These are phyloP conservation scores for Hyparrhenia diplandra DNA, from an alignment of 176 grass and related monocot genomes.

Conservation along the genomic window DNA sequence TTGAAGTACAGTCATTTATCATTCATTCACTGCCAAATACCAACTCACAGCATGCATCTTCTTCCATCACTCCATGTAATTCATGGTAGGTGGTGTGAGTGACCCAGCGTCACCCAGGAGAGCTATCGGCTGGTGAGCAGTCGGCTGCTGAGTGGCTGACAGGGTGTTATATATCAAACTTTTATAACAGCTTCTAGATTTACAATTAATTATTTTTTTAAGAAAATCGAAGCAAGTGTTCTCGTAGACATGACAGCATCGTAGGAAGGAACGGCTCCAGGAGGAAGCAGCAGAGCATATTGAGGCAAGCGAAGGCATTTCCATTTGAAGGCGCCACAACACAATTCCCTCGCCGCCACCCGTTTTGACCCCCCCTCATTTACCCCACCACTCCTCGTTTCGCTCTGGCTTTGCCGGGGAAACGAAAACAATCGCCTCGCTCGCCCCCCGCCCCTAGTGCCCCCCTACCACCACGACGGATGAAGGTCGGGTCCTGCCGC, in stretches of 20 bases:
- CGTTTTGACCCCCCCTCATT: constrained; percentile 27
- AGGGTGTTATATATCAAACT: too few relatives aligned
- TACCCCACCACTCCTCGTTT: constrained; percentile 51
- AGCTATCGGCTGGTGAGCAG: too few relatives aligned
- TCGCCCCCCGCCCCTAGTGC: too few relatives aligned
- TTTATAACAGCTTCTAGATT: too few relatives aligned
- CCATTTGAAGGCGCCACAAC: constrained; percentile 20
- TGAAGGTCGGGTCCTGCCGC: constrained; percentile 36
- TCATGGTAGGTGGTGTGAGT: too few relatives aligned
- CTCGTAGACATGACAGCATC: too few relatives aligned
- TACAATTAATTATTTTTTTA: too few relatives aligned
- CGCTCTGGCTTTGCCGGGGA: constrained; percentile 33
- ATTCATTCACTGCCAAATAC: not conserved
- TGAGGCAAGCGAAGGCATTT: not conserved
- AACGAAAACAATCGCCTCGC: too few relatives aligned
- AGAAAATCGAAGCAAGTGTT: too few relatives aligned
- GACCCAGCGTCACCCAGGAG: too few relatives aligned
- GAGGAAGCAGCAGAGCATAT: not conserved
- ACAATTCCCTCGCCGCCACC: constrained; percentile 44
- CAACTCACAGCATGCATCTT: not conserved
- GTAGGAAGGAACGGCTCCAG: too few relatives aligned
- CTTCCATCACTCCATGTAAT: not conserved
- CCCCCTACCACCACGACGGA: not conserved
- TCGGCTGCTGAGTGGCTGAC: too few relatives aligned
- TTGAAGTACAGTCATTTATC: not conserved